Evolutionary conservation across 2,329 filamentous ascomycete genomes (phyloP).

Genomic region (Macrophomina phaseolina): DNA sequence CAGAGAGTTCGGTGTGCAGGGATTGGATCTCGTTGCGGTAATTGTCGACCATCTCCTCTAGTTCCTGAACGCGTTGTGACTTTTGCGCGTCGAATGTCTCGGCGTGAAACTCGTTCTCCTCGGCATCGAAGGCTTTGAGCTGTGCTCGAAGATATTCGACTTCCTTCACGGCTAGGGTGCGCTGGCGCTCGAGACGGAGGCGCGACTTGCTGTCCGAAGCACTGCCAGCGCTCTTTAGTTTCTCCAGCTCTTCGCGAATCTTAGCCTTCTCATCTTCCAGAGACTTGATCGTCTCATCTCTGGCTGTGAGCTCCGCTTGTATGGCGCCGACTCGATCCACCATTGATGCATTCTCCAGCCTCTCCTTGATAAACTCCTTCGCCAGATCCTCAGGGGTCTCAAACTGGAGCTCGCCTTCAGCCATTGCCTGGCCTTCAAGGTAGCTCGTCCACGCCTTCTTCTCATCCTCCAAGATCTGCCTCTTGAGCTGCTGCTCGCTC

Average conservation of each 20-base stretch:
- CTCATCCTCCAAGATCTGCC: slow-evolving; percentile 88
- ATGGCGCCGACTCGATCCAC: slow-evolving; percentile 79
- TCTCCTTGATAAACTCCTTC: slow-evolving; percentile 80
- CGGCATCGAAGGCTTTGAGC: slow-evolving; percentile 81
- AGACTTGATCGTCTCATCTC: slow-evolving; percentile 74
- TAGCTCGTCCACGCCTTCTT: slow-evolving; percentile 85
- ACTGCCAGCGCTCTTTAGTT: slow-evolving; percentile 58
- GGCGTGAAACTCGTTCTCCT: slow-evolving; percentile 85
- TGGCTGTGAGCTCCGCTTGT: slow-evolving; percentile 77
- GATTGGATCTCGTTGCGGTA: slow-evolving; percentile 82
- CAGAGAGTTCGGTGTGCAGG: slow-evolving; percentile 75
- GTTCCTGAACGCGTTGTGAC: slow-evolving; percentile 73
- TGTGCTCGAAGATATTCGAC: slow-evolving; percentile 93
- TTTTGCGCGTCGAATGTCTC: slow-evolving; percentile 80
- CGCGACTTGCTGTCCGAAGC: slow-evolving; percentile 70
- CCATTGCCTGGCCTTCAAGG: slow-evolving; percentile 70
- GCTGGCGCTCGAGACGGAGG: slow-evolving; percentile 82
- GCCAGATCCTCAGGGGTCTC: slow-evolving; percentile 88
- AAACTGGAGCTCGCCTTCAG: slow-evolving; percentile 71
- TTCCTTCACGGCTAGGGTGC: slow-evolving; percentile 84
- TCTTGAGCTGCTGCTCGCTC: slow-evolving; percentile 78
- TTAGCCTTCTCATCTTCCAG: slow-evolving; percentile 73
- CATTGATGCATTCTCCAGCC: slow-evolving; percentile 79
- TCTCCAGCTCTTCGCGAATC: slow-evolving; percentile 73
- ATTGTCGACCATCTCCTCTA: slow-evolving; percentile 84